A percentile compares a stretch with the other conserved stretches of the same genome.
These are phyloP conservation scores for Wilcoxina mikolae DNA, from an alignment of 495 filamentous ascomycete genomes.

Conservation along the genomic window DNA sequence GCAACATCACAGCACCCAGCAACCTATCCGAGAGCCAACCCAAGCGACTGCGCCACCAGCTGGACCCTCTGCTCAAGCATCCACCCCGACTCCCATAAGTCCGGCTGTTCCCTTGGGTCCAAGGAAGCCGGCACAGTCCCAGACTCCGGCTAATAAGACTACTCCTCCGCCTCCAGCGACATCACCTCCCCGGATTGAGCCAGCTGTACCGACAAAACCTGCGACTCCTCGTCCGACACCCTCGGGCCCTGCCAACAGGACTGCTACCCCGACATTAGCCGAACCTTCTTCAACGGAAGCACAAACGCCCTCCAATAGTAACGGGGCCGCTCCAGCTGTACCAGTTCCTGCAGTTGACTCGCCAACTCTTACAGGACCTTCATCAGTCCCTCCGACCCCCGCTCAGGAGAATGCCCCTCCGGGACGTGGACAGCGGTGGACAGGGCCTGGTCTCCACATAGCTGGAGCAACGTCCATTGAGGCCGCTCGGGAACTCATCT, in stretches of 20 bases:
- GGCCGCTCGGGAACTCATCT: constrained; percentile 60
- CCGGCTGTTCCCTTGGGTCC: constrained; percentile 29
- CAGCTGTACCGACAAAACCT: constrained; percentile 28
- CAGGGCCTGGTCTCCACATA: constrained; percentile 64
- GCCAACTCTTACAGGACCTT: constrained; percentile 23
- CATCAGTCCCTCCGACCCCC: constrained; percentile 20
- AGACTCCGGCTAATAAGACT: constrained; percentile 33
- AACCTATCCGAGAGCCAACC: constrained; percentile 15
- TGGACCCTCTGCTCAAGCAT: constrained; percentile 31
- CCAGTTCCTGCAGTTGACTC: constrained; percentile 33
- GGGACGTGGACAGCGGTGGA: constrained; percentile 27
- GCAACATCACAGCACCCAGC: constrained; percentile 11
- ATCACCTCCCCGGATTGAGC: constrained; percentile 31
- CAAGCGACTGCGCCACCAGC: constrained; percentile 30
- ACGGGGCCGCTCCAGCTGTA: constrained; percentile 34
- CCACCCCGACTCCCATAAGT: constrained; percentile 24
- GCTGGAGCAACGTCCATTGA: constrained; percentile 63
- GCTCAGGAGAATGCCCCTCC: constrained; percentile 29
- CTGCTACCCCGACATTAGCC: constrained; percentile 21
- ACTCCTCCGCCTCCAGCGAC: constrained; percentile 38
- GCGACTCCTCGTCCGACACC: constrained; percentile 31
- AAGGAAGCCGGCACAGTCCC: constrained; percentile 30
- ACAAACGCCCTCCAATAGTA: constrained; percentile 28
- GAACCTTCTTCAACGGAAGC: constrained; percentile 6
- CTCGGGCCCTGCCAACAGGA: constrained; percentile 35